Evolutionary conservation across 306 rosid species (phyloP), one percentile per base, ranked within the genome.

Genomic region (Glycine latifolia): DNA sequence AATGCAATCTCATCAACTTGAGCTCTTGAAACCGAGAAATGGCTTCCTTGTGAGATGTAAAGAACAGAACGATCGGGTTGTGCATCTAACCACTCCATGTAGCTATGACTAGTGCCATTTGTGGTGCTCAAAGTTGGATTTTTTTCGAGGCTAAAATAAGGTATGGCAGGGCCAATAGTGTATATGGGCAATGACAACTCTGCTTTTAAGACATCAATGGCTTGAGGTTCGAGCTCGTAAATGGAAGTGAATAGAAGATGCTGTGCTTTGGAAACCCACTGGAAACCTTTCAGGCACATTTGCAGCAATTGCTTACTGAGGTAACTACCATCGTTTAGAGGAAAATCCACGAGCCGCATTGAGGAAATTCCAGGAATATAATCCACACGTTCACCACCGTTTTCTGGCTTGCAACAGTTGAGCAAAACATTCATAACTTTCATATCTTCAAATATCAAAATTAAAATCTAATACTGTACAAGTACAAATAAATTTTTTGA

Each of bases 351-450:
- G 3, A 84, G 6, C 10, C 87, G 80, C 10, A 78, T 85, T 43
- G 84, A 7, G 49, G 86, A 63, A 39, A 88, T 39, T 62, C 92
- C 94, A 3, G 92, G 91, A 69, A 85, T 83, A 53, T 88, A 90
- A 56, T 89, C 85, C 50, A 85, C 76, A 8, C 77, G 78, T 31
- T 82, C 75, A 37, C 75, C 86, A 10, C 89, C 87, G 2, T 73
- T 26, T 15, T 85, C 91, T 84, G 73, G 0, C 8, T n/a, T 60
- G 59, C 16, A 50, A 4, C 48, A 47, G 8, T 41, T 7, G 26
- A 75, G 16, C 3, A 67, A 46, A 4, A 17, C 15, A 68, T 16
- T 6, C 35, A 2, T 10, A 8, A 39, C 44, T 39, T 39, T 5
- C 4, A 39, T 39, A 5, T 39, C 44, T 39, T 5, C 44, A 4